phyloP scores from a whole-genome alignment of 2,329 filamentous ascomycete species.

The Macrophomina phaseolina region DNA sequence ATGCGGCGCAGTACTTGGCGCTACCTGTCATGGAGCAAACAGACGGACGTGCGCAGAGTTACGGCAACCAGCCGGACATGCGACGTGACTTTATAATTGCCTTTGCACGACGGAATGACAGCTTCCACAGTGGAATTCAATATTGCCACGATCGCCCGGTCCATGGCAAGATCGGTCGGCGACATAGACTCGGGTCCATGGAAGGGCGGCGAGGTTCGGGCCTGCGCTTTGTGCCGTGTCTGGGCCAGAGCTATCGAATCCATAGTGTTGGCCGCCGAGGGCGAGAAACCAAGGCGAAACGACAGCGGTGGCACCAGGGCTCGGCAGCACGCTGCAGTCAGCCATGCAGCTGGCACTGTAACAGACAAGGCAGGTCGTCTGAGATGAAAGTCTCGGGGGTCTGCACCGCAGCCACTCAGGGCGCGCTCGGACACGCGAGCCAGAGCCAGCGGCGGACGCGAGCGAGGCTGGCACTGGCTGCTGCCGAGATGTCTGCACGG shows the following conservation, averaged over 20 bases:
- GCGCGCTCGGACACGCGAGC: conserved; percentile 11
- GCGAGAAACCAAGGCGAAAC: conserved; percentile 9
- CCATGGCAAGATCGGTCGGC: neutral
- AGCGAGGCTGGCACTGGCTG: neutral
- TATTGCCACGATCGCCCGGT: neutral
- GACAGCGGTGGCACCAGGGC: neutral
- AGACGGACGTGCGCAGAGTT: neutral
- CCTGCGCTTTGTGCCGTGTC: neutral
- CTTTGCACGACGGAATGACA: neutral
- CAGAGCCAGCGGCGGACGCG: conserved; percentile 2
- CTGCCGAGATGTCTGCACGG: neutral
- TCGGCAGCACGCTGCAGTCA: conserved; percentile 20
- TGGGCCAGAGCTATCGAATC: conserved; percentile 1
- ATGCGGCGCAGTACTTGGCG: neutral
- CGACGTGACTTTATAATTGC: neutral
- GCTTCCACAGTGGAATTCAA: conserved; percentile 12
- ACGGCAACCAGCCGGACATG: neutral
- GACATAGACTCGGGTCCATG: neutral
- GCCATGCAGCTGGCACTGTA: conserved; percentile 20
- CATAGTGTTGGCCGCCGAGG: neutral
- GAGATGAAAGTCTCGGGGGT: neutral
- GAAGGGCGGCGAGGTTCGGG: neutral
- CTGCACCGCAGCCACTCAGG: neutral
- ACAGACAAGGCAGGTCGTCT: conserved; percentile 11
- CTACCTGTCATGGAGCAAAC: neutral